Evolutionary conservation across 805 yeast species (phyloP), one percentile per base, ranked within the genome.

Genomic region (Yamadazyma paraphyllophila): DNA sequence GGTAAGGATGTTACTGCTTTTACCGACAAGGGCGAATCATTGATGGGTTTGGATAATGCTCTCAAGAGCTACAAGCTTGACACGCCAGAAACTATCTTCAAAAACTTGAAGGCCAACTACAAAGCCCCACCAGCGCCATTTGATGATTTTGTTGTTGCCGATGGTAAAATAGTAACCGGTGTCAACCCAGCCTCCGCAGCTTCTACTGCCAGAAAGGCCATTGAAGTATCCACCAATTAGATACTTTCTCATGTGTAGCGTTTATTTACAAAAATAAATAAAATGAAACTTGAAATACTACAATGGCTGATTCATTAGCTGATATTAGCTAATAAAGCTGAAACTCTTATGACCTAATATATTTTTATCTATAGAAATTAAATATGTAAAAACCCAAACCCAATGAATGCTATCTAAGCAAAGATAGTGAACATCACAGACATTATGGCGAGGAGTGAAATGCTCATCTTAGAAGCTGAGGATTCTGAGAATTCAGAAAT

Each of bases 121-220:
- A 62, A 64, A 32, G 60, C 67, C 16, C 84, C 86, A 38, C 53
- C 62, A 6, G 75, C 71, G 12, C 80, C 82, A 31, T 80, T 76
- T 69, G 82, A 60, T 34, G 77, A 71, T 36, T 79, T 65, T 53
- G 58, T 76, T 13, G 67, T 80, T 36, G 63, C 65, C 24, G 88
- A 83, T 56, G 84, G 83, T 24, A 76, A 76, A 54, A 43, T 83
- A 35, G 79, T 82, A 34, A 76, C 85, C n/a, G 88, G 88, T 39
- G 78, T 75, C 17, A 83, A 83, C 65, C 88, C 88, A 16, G 78
- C 77, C 14, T 72, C 80, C 37, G 83, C 83, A 10, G 46, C 55
- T 10, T 67, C 73, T 5, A 73, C 81, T 36, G 84, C 84, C 32
- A 60, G 58, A 43, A 24, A 31, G 6, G 41, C 43, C 12, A 38